Evolutionary conservation across 2,329 filamentous ascomycete genomes (phyloP), one percentile per base, ranked within the genome.

Genomic region (Cryphonectria japonica): DNA sequence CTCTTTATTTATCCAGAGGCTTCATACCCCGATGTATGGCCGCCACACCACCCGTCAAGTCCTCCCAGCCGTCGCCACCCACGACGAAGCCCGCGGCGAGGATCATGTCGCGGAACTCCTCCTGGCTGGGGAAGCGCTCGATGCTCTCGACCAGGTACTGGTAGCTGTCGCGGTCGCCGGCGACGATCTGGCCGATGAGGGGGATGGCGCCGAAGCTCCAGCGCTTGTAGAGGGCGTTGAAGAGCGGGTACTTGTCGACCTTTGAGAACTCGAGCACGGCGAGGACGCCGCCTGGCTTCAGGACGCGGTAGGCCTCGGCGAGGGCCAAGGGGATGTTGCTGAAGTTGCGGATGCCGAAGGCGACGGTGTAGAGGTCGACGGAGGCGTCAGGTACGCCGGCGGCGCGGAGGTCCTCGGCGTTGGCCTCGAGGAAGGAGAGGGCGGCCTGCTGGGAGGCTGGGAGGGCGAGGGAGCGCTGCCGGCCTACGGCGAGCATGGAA

Each of bases 141-240:
- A 99, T 99, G 81, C 95, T 98, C 86, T 99, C 96, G 13, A 99
- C 96, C 13, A 99, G 86, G 82, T 99, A 99, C 85, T 99, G 96
- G 82, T 99, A 99, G 80, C 94, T 97, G 78, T 97, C 95, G 70
- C 95, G 87, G 80, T 99, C 97, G 8, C 93, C 94, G 1, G 96
- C 95, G 22, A 99, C 95, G 72, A 99, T 79, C 83, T 99, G 95
- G 2, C 96, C 97, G 78, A 99, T 98, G 75, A 99, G 81, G 0
- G 96, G 96, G 75, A 99, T 99, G 16, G 94, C 94, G 72, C 90
- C 88, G 80, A 99, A 99, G 73, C 93, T 97, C 95, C 97, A 99
- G 71, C 92, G 88, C 86, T 97, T 97, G 83, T 99, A 99, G 1
- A 95, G 81, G 26, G 90, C 89, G 81, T 98, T 92, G 78, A 99